These are phyloP conservation scores for Emmonsia crescens DNA, from an alignment of 2,329 filamentous ascomycete genomes.

Conservation along the genomic window DNA sequence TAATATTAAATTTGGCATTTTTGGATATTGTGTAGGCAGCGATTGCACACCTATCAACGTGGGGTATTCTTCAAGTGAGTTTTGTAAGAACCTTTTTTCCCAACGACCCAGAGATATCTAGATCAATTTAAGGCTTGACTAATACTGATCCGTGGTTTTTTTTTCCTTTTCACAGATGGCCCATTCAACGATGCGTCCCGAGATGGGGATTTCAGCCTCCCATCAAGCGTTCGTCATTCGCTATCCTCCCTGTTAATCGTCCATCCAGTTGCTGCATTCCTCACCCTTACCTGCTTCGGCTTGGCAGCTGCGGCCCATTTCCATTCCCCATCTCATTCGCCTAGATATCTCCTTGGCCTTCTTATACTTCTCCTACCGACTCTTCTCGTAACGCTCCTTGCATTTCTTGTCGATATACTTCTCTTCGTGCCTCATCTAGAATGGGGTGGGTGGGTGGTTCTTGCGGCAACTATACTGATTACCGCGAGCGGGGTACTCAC, in stretches of 20 bases:
- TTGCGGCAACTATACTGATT: slow-evolving; percentile 79
- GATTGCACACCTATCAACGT: slow-evolving; percentile 64
- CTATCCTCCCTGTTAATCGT: slow-evolving; percentile 87
- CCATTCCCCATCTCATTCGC: slow-evolving; percentile 78
- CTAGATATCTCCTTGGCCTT: slow-evolving; percentile 71
- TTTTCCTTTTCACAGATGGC: slow-evolving; percentile 29
- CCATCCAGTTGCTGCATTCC: slow-evolving; percentile 78
- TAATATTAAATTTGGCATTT: slow-evolving; percentile 77
- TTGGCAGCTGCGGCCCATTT: slow-evolving; percentile 74
- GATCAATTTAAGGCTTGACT: neutral
- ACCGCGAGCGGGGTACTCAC: slow-evolving; percentile 72
- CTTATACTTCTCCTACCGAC: slow-evolving; percentile 81
- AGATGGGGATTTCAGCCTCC: slow-evolving; percentile 47
- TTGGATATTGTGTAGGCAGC: slow-evolving; percentile 66
- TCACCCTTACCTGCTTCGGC: slow-evolving; percentile 74
- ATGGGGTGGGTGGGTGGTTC: slow-evolving; percentile 89
- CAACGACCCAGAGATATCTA: neutral
- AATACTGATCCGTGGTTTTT: neutral
- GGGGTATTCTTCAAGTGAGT: slow-evolving; percentile 70
- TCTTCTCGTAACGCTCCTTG: slow-evolving; percentile 69
- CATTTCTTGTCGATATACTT: slow-evolving; percentile 87
- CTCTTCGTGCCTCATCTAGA: slow-evolving; percentile 87
- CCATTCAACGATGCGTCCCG: slow-evolving; percentile 37
- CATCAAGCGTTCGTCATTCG: slow-evolving; percentile 53
- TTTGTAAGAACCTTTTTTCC: slow-evolving; percentile 23